Percentiles rank a stretch among this genome's conserved stretches.
phyloP scores from a whole-genome alignment of 2,329 filamentous ascomycete genomes.

The Colletotrichum chlorophyti region DNA sequence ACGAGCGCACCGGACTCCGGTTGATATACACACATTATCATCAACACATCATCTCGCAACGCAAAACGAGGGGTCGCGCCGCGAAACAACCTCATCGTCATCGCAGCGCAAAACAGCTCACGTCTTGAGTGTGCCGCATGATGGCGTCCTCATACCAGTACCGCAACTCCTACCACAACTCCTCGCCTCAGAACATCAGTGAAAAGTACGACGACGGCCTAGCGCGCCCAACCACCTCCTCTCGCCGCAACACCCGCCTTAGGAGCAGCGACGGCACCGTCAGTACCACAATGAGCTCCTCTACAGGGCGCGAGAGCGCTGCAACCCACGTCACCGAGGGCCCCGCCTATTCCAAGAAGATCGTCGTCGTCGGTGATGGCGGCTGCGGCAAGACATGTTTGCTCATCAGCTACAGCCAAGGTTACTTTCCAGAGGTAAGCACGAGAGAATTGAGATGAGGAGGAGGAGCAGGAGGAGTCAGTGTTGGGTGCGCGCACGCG shows the following conservation, averaged over 20 bases:
- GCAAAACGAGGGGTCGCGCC: constrained; percentile 12
- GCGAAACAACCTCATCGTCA: constrained; percentile 13
- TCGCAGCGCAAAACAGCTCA: constrained; percentile 3
- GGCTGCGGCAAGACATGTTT: constrained; percentile 99
- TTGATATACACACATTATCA: constrained; percentile 1
- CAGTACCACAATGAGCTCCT: constrained; percentile 81
- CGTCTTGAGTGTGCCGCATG: constrained; percentile 26
- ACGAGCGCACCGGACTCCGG: constrained; percentile 16
- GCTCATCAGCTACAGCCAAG: constrained; percentile 97
- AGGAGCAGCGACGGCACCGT: constrained; percentile 89
- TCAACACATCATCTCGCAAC: constrained; percentile 11
- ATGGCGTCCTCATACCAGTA: constrained; percentile 62
- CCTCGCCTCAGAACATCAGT: constrained; percentile 43
- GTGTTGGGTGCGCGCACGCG: neutral
- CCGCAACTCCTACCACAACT: constrained; percentile 60
- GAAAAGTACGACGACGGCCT: constrained; percentile 47
- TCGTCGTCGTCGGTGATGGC: constrained; percentile 97
- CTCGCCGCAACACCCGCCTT: constrained; percentile 58
- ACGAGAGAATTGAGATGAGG: no score
- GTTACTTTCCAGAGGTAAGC: constrained; percentile 95
- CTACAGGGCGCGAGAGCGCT: constrained; percentile 77
- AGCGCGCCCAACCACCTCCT: constrained; percentile 30
- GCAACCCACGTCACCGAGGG: constrained; percentile 88
- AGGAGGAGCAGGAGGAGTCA: no score
- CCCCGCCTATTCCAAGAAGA: constrained; percentile 96